Base-by-base conservation (phyloP, 148 eudicot genomes). In the Camellia lanceoleosa region DNA sequence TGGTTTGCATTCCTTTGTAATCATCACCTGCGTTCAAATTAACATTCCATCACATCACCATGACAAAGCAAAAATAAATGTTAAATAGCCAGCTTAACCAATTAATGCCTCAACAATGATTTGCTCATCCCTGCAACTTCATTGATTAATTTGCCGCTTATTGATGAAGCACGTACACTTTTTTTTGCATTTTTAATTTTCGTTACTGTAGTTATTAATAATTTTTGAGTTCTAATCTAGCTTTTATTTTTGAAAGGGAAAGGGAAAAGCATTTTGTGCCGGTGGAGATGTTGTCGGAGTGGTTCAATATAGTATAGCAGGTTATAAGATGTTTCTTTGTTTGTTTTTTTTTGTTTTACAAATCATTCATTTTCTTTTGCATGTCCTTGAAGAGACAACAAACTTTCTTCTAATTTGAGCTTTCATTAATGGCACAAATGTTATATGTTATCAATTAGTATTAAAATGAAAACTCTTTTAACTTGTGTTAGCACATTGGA, bases 181-280 rank as follows among this genome's bases (percentile, higher is more conserved):
- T 30, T 30, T 30, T 30, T 30, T 30, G 38, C 38, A 0, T 30
- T 1, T 30, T 30, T 30, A 30, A 30, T 30, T 30, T 30, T 30
- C 0, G 38, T 30, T 30, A 30, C 38, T 30, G 1, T 30, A 30
- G 38, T 1, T 30, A 30, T 30, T 30, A 30, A 30, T 42, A 41
- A 38, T 67, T 12, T 66, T 13, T 3, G 15, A 41, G 71, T 68
- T 68, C 51, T 68, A 41, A 68, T 68, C 47, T 68, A 68, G 51
- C 19, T 42, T 68, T 68, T 42, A 68, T 54, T 30, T 55, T 62
- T 41, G 7, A 41, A 12, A 83, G 88, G 88, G 81, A 41, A 83
- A 68, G 3, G 85, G 85, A 60, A 85, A 83, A 18, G 85, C 85
- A 67, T 85, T 85, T 83, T 86, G 86, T 80, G 86, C 80, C 1